These are phyloP conservation scores for Zizania palustris DNA, from an alignment of 202 grass and related monocot genomes.

Conservation along the genomic window DNA sequence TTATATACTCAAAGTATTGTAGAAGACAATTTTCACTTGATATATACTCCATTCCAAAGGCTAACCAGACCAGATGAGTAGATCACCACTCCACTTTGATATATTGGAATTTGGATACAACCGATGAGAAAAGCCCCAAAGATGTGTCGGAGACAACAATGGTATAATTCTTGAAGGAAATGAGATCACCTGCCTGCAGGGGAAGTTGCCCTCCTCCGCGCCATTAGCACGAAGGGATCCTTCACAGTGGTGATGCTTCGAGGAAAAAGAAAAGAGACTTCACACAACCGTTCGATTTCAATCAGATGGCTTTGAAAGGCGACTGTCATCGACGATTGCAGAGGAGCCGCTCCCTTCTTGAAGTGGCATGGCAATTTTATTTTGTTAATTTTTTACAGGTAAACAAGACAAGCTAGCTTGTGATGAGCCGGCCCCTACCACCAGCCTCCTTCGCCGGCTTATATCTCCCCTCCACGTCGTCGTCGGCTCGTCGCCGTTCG, in stretches of 20 bases:
- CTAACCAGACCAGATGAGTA: background rate
- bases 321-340: no score
- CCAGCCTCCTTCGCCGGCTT: background rate
- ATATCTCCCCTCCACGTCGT: conserved; percentile 38
- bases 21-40: no score
- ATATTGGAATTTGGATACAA: conserved; percentile 7
- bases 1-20: no score
- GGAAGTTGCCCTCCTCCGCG: no score
- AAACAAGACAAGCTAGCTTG: conserved; percentile 32
- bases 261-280: no score
- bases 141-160: conserved; percentile 22
- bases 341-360: no score
- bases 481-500: conserved; percentile 2
- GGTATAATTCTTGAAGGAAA: background rate
- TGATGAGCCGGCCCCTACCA: conserved; percentile 32
- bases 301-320: no score
- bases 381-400: conserved; percentile 6
- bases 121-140: conserved; percentile 24
- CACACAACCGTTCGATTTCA: no score
- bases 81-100: background rate
- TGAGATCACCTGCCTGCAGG: no score
- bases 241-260: no score
- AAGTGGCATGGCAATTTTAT: conserved; percentile 22
- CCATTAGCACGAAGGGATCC: no score
- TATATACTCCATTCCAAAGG: no score